These are phyloP conservation scores for Xylaria flabelliformis DNA, from an alignment of 495 filamentous ascomycete species.

Conservation along the genomic window DNA sequence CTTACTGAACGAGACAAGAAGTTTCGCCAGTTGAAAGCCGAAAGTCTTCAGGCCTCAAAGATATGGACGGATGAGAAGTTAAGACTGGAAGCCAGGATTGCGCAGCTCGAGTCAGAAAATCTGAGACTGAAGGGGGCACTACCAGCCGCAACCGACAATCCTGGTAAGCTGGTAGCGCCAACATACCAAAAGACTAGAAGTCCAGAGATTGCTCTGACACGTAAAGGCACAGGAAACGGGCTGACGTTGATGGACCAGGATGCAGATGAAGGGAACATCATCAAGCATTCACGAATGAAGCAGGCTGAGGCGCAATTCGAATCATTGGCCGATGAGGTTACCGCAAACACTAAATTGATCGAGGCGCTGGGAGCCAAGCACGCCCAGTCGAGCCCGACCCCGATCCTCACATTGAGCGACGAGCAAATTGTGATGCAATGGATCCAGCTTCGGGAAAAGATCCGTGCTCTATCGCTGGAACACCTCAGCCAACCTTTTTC, in stretches of 20 bases:
- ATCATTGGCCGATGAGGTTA: slow-evolving; percentile 22
- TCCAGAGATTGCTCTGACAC: slow-evolving; percentile 8
- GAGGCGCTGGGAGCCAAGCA: slow-evolving; percentile 27
- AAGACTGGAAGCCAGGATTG: slow-evolving; percentile 24
- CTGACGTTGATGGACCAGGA: neutral
- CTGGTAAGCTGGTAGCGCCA: neutral
- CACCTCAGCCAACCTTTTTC: slow-evolving; percentile 28
- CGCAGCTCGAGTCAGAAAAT: slow-evolving; percentile 32
- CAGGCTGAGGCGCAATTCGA: slow-evolving; percentile 30
- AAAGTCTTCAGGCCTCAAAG: slow-evolving; percentile 10
- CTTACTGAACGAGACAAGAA: slow-evolving; percentile 33
- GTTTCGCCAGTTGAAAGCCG: slow-evolving; percentile 31
- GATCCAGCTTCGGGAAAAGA: slow-evolving; percentile 29
- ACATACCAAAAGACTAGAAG: neutral
- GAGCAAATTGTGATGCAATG: slow-evolving; percentile 28
- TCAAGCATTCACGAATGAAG: slow-evolving; percentile 30
- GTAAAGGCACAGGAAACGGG: neutral
- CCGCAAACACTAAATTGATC: slow-evolving; percentile 32
- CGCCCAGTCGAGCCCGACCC: neutral
- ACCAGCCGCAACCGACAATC: neutral
- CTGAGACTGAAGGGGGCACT: slow-evolving; percentile 19
- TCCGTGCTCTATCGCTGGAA: slow-evolving; percentile 30
- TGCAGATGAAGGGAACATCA: slow-evolving; percentile 24
- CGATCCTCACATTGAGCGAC: slow-evolving; percentile 26
- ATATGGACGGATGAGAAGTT: slow-evolving; percentile 34